Conservation (phyloP, 257 asterid genomes). For the Solanum ossicruentum region DNA sequence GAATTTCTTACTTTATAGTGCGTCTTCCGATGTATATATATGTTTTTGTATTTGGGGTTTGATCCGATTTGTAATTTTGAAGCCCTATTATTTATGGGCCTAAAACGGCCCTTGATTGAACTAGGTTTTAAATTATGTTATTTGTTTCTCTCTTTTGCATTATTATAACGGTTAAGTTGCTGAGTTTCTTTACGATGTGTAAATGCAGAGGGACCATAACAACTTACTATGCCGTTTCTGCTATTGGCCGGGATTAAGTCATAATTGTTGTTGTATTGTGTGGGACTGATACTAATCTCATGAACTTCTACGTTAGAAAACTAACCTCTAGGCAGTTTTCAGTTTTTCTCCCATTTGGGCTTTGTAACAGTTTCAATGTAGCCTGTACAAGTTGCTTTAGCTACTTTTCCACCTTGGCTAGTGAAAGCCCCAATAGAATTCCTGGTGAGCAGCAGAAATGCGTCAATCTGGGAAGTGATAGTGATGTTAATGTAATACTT, state of each 20-base stretch:
- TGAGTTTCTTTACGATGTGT: not conserved
- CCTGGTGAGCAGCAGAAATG: slow-evolving; percentile 10
- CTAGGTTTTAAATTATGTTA: not conserved
- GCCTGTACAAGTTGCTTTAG: not conserved
- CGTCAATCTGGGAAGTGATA: slow-evolving; percentile 5
- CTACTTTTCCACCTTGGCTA: slow-evolving; percentile 13
- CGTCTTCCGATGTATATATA: too few relatives aligned
- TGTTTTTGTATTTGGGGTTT: too few relatives aligned
- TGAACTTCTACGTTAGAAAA: slow-evolving; percentile 20
- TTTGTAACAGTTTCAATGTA: not conserved
- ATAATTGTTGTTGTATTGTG: not conserved
- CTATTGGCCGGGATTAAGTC: not conserved
- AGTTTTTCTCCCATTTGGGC: not conserved
- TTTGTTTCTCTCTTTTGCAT: not conserved
- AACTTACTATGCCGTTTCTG: not conserved
- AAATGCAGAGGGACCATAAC: slow-evolving; percentile 23
- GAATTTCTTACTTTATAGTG: too few relatives aligned
- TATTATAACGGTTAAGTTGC: not conserved
- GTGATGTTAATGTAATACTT: slow-evolving; percentile 33
- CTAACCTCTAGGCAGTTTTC: slow-evolving; percentile 1
- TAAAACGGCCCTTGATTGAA: not conserved
- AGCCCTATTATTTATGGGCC: too few relatives aligned
- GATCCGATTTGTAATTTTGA: too few relatives aligned
- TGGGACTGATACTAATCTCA: slow-evolving; percentile 8
- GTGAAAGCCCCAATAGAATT: slow-evolving; percentile 4